phyloP scores from a whole-genome alignment of 164 flowering plant genomes.

The Macadamia integrifolia region DNA sequence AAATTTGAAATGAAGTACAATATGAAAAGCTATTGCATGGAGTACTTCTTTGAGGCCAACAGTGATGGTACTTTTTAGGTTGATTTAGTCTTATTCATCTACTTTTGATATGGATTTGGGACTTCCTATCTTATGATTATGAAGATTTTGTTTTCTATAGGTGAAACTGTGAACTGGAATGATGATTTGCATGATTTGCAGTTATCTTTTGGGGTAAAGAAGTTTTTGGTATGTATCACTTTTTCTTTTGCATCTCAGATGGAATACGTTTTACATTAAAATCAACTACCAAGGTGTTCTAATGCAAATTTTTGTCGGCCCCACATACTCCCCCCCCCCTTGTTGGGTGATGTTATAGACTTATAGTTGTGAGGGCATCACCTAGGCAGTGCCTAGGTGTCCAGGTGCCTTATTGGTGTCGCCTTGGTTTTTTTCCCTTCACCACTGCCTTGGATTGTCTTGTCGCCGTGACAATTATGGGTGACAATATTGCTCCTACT shows the following conservation, averaged over 20 bases:
- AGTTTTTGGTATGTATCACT: constrained; percentile 64
- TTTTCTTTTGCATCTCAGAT: background rate
- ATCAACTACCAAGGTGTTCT: too few species aligned
- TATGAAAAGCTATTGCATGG: constrained; percentile 69
- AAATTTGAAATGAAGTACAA: constrained; percentile 65
- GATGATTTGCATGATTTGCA: constrained; percentile 66
- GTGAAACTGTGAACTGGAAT: constrained; percentile 54
- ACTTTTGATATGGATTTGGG: background rate
- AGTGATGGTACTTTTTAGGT: constrained; percentile 39
- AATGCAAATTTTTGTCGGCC: too few species aligned
- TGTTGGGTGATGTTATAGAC: too few species aligned
- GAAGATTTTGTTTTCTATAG: constrained; percentile 29
- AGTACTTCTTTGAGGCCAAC: constrained; percentile 60
- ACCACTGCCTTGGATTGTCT: too few species aligned
- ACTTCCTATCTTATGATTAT: constrained; percentile 8
- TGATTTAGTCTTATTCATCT: constrained; percentile 1
- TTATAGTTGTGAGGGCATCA: too few species aligned
- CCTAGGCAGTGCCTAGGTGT: too few species aligned
- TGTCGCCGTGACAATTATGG: too few species aligned
- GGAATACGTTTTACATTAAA: too few species aligned
- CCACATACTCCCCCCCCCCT: too few species aligned
- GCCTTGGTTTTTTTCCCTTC: too few species aligned
- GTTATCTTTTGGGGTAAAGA: constrained; percentile 83
- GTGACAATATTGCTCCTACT: too few species aligned
- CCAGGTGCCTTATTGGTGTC: too few species aligned